Base-by-base conservation (phyloP, 768 basidiomycete genomes). In the Mrakia hoshinonis region DNA sequence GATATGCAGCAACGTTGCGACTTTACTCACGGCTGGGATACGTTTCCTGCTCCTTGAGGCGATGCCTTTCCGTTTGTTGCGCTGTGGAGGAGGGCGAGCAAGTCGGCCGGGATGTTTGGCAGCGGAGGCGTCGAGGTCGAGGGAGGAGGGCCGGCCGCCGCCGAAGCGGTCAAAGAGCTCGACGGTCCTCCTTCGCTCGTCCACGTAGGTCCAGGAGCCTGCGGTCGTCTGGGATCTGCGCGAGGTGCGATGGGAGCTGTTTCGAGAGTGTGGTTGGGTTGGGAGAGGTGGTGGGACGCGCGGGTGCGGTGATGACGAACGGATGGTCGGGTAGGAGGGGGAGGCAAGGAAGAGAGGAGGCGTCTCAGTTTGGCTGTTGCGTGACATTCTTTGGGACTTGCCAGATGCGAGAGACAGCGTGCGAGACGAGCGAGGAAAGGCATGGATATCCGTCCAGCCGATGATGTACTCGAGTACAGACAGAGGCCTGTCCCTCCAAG, bases 381-480 rank as follows among this genome's bases (percentile, higher is more conserved):
- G 22, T 26, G 9, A n/a, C 20, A 43, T 15, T 10, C 15, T 47
- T 47, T 9, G 29, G 43, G 63, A 47, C 48, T 65, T 51, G 63
- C 48, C 48, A 47, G 18, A 43, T 10, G 12, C 6, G 3, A 24
- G 4, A 36, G 22, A 11, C 3, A 6, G 22, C 6, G 36, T 31
- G 36, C 15, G 20, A 20, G 58, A 38, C 15, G 58, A 38, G 36
- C 31, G 36, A 36, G 29, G 31, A 61, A 61, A 61, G 58, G 58
- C 58, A 61, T 61, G 58, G 58, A 39, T 61, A 61, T 58, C 31
- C 58, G 58, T 61, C 58, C 58, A 61, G 58, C 58, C 58, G n/a
- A 15, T 38, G 7, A 43, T 7, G 43, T 7, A 6, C 6, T 15
- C 43, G 22, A 20, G 18, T 10, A 0, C 5, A 4, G 6, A n/a